Evolutionary conservation across 2,329 filamentous ascomycete genomes (phyloP), one percentile per base, ranked within the genome.

Genomic region (Arthrobotrys sinensis): DNA sequence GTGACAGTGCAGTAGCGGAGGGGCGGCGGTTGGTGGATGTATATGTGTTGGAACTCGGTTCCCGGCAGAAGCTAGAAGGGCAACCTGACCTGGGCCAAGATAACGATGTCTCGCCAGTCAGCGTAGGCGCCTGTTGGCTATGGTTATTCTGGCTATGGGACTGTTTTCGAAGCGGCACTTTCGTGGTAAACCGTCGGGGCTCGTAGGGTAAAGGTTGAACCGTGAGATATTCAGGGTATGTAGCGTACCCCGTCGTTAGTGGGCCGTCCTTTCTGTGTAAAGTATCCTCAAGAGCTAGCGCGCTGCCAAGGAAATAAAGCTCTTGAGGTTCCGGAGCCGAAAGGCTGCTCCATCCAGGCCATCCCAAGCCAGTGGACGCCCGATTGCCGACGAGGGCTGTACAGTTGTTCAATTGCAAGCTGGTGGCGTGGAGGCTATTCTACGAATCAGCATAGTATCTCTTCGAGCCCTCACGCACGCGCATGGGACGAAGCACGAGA

Each of bases 211-310:
- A 60, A 69, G 46, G 46, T 48, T 32, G 46, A 16, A 62, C 40
- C 32, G 32, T 48, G 50, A 60, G 62, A 64, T 50, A 60, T 43
- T 60, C 55, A 71, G 64, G 43, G 62, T 57, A 43, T 64, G 43
- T 43, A 53, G 65, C 65, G n/a, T 64, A 43, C 46, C 65, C 65
- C 40, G 46, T 55, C 53, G 68, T 72, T 64, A 48, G 69, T 57
- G 71, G 63, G 21, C 64, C 52, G 45, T 48, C 65, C 53, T 14
- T 65, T 75, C 63, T 46, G 71, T 71, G 75, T 72, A 72, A 78
- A 70, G 75, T 78, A 78, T 72, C 75, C 75, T 78, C 67, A 72
- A 67, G 52, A 53, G 48, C 67, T 78, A 78, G 75, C 75, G 75
- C 75, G 62, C 67, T 63, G 75, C 75, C 75, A 78, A 72, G 75